Percentiles rank a stretch among this genome's conserved stretches.
These are phyloP conservation scores for Sporothrix inflata DNA, from an alignment of 2,329 filamentous ascomycete genomes.

Conservation along the genomic window DNA sequence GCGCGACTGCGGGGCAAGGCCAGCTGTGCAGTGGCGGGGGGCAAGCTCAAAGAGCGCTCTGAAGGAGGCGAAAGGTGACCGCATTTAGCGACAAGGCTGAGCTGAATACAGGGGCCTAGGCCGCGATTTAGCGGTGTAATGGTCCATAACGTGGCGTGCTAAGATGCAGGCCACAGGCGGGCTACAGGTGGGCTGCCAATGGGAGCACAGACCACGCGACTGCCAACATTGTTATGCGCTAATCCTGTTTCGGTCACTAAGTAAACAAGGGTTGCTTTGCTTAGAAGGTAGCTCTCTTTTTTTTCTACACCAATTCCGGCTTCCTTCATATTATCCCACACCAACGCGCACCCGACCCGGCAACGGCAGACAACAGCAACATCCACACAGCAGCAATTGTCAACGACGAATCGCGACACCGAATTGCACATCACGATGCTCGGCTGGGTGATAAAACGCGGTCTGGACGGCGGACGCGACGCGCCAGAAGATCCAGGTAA, in stretches of 20 bases:
- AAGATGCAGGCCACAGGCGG: background rate
- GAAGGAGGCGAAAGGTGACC: background rate
- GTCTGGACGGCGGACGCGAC: constrained; percentile 39
- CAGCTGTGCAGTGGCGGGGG: background rate
- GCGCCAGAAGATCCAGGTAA: constrained; percentile 33
- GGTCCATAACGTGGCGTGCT: background rate
- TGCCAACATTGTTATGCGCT: constrained; percentile 27
- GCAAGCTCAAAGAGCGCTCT: background rate
- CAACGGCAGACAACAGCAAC: background rate
- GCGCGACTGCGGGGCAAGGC: constrained; percentile 26
- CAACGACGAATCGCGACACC: background rate
- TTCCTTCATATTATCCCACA: background rate
- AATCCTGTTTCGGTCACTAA: constrained; percentile 36
- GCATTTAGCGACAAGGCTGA: constrained; percentile 24
- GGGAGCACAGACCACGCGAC: constrained; percentile 28
- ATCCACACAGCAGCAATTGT: background rate
- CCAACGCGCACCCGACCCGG: constrained; percentile 4
- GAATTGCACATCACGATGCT: constrained; percentile 49
- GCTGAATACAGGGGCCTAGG: constrained; percentile 3
- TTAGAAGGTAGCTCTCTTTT: background rate
- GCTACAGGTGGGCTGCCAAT: constrained; percentile 6
- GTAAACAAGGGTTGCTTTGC: constrained; percentile 35
- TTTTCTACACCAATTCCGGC: background rate
- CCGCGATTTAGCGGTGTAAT: background rate
- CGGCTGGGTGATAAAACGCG: constrained; percentile 61